phyloP scores from a whole-genome alignment of 495 filamentous ascomycete species.

The Podospora appendiculata region DNA sequence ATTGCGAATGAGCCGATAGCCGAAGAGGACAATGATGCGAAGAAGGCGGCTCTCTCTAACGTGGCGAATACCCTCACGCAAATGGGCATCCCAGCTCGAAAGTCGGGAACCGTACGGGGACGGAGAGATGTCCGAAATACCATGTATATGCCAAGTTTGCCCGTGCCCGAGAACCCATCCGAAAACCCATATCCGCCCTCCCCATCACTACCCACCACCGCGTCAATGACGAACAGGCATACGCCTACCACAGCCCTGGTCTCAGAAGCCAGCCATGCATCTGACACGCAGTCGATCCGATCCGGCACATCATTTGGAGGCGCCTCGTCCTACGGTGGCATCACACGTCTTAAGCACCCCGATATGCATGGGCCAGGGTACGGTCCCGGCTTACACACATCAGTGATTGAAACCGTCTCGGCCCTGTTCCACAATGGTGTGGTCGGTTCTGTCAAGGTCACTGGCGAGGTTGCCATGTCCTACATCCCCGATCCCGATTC shows the following conservation, averaged over 20 bases:
- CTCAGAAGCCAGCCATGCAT: conserved; percentile 49
- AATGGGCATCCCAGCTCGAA: conserved; percentile 53
- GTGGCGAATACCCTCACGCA: conserved; percentile 74
- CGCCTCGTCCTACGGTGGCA: conserved; percentile 32
- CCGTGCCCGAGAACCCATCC: conserved; percentile 28
- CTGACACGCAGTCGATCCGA: conserved; percentile 86
- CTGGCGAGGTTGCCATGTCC: conserved; percentile 84
- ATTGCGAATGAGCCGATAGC: conserved; percentile 90
- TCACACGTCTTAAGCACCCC: conserved; percentile 59
- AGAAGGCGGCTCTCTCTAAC: conserved; percentile 74
- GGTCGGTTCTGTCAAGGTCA: conserved; percentile 63
- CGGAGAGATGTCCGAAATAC: conserved; percentile 88
- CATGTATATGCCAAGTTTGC: conserved; percentile 58
- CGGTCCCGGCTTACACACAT: conserved; percentile 73
- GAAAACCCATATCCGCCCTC: conserved; percentile 38
- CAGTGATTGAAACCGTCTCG: conserved; percentile 84
- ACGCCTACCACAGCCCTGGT: conserved; percentile 36
- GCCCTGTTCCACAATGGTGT: conserved; percentile 71
- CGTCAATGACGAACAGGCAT: conserved; percentile 28
- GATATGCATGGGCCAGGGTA: conserved; percentile 68
- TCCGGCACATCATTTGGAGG: conserved; percentile 72
- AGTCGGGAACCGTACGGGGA: conserved; percentile 72
- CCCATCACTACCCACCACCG: conserved; percentile 31
- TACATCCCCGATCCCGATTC: conserved; percentile 57
- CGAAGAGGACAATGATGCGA: conserved; percentile 83